Percentiles rank a stretch among this genome's conserved stretches.
These are phyloP conservation scores for Blumeria graminis DNA, from an alignment of 2,329 filamentous ascomycete species.

Conservation along the genomic window DNA sequence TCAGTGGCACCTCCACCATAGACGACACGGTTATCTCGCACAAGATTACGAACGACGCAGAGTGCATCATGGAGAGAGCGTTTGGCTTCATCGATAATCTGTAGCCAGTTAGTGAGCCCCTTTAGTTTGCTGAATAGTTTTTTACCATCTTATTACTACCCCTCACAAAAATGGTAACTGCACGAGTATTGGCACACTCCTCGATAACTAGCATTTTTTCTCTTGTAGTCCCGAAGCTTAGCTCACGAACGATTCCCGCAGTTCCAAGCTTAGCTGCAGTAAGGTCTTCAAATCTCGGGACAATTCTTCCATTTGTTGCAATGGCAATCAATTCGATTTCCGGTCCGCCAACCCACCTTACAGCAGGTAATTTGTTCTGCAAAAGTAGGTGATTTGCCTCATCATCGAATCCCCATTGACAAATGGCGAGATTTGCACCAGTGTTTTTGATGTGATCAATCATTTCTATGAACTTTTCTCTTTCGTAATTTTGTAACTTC, in stretches of 20 bases:
- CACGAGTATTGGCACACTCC: conserved; percentile 92
- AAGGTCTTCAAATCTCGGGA: conserved; percentile 89
- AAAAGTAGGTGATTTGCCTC: conserved; percentile 94
- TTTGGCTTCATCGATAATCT: conserved; percentile 99
- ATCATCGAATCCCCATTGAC: conserved; percentile 98
- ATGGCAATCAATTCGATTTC: conserved; percentile 98
- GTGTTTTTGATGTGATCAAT: conserved; percentile 95
- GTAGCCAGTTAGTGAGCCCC: conserved; percentile 8
- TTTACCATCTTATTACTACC: conserved; percentile 98
- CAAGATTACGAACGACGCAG: conserved; percentile 90
- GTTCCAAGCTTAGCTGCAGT: conserved; percentile 73
- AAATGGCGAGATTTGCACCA: conserved; percentile 90
- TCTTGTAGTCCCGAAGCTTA: conserved; percentile 89
- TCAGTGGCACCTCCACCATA: conserved; percentile 94
- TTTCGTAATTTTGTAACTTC: conserved; percentile 87
- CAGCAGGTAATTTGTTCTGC: conserved; percentile 86
- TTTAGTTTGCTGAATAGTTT: conserved; percentile 5
- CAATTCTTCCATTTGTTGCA: conserved; percentile 91
- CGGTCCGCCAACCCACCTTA: conserved; percentile 91
- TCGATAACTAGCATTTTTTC: conserved; percentile 99
- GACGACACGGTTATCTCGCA: conserved; percentile 86
- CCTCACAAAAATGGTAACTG: conserved; percentile 86
- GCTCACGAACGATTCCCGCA: conserved; percentile 76
- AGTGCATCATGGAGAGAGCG: conserved; percentile 91
- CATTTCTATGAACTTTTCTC: conserved; percentile 94